Evolutionary conservation across 177 flowering plant genomes (phyloP).

Genomic region (Vitis hybrid): DNA sequence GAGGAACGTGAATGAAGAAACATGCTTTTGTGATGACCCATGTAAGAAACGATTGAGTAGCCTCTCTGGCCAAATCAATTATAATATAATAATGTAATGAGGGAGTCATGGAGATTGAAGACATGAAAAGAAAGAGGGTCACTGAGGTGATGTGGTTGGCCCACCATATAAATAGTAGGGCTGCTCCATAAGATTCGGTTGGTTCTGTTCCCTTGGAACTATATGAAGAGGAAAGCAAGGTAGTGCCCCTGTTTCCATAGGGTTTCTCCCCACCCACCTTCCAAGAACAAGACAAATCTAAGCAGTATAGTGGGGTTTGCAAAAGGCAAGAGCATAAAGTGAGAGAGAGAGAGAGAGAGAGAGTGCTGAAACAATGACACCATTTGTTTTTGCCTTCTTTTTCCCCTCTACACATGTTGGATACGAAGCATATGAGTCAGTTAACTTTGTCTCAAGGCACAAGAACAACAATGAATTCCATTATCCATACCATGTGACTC

Average conservation of each 20-base stretch:
- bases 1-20: conserved; percentile 7
- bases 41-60: background rate
- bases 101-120: background rate
- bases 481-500: conserved; percentile 8
- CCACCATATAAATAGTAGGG: conserved; percentile 33
- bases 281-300: conserved; percentile 33
- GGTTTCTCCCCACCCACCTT: conserved; percentile 2
- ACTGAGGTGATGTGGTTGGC: conserved; percentile 19
- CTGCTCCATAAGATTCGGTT: conserved; percentile 53
- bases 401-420: background rate
- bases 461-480: background rate
- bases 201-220: conserved; percentile 54
- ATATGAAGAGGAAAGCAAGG: conserved; percentile 25
- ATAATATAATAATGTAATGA: background rate
- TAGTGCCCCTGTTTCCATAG: conserved; percentile 10
- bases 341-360: background rate
- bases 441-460: conserved; percentile 5
- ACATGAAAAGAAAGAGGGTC: background rate
- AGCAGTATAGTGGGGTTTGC: background rate
- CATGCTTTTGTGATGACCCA: conserved; percentile 19
- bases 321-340: conserved; percentile 2
- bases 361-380: conserved; percentile 9
- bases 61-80: background rate
- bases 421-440: conserved; percentile 5
- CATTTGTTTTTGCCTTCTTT: conserved; percentile 9